Evolutionary conservation across 1,284 basidiomycete species (phyloP).

Genomic region (Melampsora americana): DNA sequence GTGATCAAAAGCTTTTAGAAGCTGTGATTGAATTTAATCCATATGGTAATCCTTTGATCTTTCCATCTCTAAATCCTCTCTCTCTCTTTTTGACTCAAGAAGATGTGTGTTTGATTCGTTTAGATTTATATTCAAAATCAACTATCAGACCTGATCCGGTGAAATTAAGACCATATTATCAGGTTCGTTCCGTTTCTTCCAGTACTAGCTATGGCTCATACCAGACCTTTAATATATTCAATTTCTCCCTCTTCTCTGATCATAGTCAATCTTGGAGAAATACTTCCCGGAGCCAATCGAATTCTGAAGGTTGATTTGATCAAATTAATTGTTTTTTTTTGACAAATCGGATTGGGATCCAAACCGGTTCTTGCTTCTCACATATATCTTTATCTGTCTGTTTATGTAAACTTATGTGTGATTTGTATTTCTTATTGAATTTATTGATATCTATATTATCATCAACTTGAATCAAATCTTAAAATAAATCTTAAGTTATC

Average conservation of each 20-base stretch:
- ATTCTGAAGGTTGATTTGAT: neutral
- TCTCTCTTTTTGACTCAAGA: neutral
- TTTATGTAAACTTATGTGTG: too few species aligned
- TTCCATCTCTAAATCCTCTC: neutral
- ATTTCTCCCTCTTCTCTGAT: neutral
- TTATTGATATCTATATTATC: too few species aligned
- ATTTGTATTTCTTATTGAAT: too few species aligned
- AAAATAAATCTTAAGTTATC: too few species aligned
- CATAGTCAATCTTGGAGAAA: neutral
- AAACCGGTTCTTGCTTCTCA: too few species aligned
- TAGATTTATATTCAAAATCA: neutral
- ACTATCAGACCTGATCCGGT: neutral
- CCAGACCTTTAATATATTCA: neutral
- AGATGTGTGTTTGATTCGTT: too few species aligned
- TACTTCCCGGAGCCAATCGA: neutral
- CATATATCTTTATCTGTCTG: too few species aligned
- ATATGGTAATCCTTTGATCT: neutral
- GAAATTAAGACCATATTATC: neutral
- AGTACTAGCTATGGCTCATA: neutral
- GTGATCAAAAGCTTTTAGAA: constrained; percentile 52
- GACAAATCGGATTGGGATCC: too few species aligned
- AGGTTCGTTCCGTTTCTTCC: neutral
- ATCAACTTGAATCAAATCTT: too few species aligned
- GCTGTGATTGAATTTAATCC: constrained; percentile 49
- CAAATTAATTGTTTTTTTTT: too few species aligned